Base-by-base conservation (phyloP, 805 yeast species). In the Candida maesae region DNA sequence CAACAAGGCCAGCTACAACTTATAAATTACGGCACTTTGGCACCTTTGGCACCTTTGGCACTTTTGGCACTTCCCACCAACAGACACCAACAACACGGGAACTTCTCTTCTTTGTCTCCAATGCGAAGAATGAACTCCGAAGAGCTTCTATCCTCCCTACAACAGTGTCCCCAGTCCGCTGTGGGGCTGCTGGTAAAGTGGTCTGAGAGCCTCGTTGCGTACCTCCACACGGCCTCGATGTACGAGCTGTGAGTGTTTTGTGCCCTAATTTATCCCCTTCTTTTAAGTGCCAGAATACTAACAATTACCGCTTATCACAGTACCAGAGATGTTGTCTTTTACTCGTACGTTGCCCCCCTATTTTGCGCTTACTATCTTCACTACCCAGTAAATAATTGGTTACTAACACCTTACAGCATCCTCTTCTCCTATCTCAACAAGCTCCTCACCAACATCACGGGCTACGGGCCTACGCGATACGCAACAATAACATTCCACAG, bases 401-500 rank as follows among this genome's bases (percentile, higher is more conserved):
- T 32, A 23, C 35, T 41, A 26, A 41, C 39, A 15, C 35, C 17
- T 12, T 6, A 3, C 35, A 50, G 51, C 4, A 32, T 47, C 6
- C 18, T 43, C 4, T 4, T 26, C 8, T 36, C 44, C 8, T 39
- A 41, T 19, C 4, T 34, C 17, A 36, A 43, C 29, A 9, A 28
- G n/a, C n/a, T 44, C 11, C 13, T 27, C 3, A 35, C 38, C 25
- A 48, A 58, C 36, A 16, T 64, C 21, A 49, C 46, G 12, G 73
- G 73, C 1, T 69, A 69, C 52, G 79, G 79, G 4, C 13, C 64
- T 0, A 14, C 63, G 18, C 67, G 66, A n/a, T 61, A 64, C 34
- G 35, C 44, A 16, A 30, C 36, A 16, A 16, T 51, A 1, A 15
- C 35, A 7, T 28, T 31, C 36, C 27, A 26, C 16, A 10, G 14